Percentiles rank a stretch among this genome's conserved stretches.
phyloP scores from a whole-genome alignment of 2,329 filamentous ascomycete genomes.

The Stagonosporopsis cucurbitacearum region DNA sequence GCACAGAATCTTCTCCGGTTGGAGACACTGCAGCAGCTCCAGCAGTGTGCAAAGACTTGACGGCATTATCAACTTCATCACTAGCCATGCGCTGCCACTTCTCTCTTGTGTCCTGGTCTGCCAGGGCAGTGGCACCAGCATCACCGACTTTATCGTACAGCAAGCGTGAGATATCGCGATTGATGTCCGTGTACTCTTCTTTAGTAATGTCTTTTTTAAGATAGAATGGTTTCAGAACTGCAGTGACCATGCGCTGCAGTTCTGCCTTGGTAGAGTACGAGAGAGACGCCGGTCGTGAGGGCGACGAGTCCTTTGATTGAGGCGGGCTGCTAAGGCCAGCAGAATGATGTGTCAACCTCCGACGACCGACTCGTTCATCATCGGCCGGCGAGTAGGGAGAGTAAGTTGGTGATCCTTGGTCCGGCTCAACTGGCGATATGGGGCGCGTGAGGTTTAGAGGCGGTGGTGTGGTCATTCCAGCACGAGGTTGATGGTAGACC shows the following conservation, averaged over 20 bases:
- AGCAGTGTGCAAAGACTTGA: constrained; percentile 51
- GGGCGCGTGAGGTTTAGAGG: constrained; percentile 63
- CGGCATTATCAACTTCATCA: constrained; percentile 78
- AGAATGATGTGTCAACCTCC: constrained; percentile 37
- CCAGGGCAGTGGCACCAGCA: constrained; percentile 57
- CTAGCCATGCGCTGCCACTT: constrained; percentile 78
- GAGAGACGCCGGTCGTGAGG: constrained; percentile 66
- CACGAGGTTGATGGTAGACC: constrained; percentile 69
- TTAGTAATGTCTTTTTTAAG: constrained; percentile 79
- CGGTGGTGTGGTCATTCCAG: constrained; percentile 73
- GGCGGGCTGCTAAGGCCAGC: constrained; percentile 49
- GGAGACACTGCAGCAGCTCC: constrained; percentile 26
- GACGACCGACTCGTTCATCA: constrained; percentile 49
- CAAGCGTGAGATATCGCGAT: constrained; percentile 84
- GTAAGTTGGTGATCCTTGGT: constrained; percentile 69
- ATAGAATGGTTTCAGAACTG: constrained; percentile 82
- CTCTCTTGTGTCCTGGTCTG: constrained; percentile 68
- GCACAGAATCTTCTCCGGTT: constrained; percentile 38
- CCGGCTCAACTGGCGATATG: constrained; percentile 61
- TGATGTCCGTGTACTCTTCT: constrained; percentile 91
- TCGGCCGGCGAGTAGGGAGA: constrained; percentile 66
- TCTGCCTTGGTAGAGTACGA: constrained; percentile 85
- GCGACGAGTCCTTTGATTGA: constrained; percentile 70
- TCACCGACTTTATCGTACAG: constrained; percentile 74
- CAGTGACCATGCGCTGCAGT: constrained; percentile 86